A percentile compares a stretch with the other conserved stretches of the same genome.
phyloP scores from a whole-genome alignment of 2,329 filamentous ascomycete genomes.

The Fusarium sp. region DNA sequence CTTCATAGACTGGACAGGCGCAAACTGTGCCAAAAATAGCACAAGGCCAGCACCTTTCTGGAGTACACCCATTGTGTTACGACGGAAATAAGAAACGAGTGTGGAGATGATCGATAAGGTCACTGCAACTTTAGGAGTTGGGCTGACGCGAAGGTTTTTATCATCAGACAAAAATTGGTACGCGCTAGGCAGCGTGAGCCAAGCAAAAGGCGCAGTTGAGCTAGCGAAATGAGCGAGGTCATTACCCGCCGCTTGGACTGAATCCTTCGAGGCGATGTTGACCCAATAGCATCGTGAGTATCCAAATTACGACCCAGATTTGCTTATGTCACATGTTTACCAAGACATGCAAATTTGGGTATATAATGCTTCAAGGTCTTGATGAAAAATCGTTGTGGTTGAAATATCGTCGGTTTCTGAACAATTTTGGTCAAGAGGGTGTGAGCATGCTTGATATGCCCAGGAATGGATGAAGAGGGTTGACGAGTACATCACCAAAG shows the following conservation, averaged over 20 bases:
- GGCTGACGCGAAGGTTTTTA: neutral
- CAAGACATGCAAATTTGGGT: neutral
- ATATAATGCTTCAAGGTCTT: neutral
- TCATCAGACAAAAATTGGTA: neutral
- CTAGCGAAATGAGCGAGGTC: conserved; percentile 10
- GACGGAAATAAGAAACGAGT: neutral
- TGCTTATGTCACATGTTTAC: neutral
- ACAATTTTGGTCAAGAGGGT: neutral
- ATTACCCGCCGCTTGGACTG: neutral
- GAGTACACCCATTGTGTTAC: neutral
- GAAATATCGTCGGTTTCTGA: neutral
- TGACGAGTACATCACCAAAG: neutral
- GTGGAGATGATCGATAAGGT: neutral
- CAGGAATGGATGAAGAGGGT: neutral
- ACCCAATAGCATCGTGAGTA: neutral
- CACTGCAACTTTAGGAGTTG: neutral
- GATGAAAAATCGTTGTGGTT: neutral
- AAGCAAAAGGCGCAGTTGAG: neutral
- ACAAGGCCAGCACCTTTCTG: neutral
- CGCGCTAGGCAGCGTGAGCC: neutral
- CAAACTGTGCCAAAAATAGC: neutral
- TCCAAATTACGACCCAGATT: neutral
- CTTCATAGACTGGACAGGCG: conserved; percentile 10
- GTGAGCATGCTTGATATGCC: neutral
- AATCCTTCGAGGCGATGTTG: conserved; percentile 5